These are phyloP conservation scores for Tylopilus sp. DNA, from an alignment of 768 basidiomycete species.

Conservation along the genomic window DNA sequence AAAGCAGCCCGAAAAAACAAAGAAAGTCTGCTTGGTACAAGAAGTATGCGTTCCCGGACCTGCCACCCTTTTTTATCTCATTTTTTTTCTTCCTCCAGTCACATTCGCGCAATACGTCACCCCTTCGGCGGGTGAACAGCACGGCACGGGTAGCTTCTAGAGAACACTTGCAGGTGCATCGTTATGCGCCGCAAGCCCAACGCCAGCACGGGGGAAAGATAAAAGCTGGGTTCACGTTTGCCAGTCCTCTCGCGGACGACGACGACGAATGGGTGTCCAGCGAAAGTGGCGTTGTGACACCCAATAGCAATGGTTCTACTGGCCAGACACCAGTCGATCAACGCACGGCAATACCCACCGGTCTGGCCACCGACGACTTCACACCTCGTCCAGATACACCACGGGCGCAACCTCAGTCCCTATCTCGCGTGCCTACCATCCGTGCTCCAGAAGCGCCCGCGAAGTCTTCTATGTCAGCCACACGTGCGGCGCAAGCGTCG, in stretches of 20 bases:
- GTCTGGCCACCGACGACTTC: slow-evolving; percentile 15
- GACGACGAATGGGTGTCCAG: slow-evolving; percentile 79
- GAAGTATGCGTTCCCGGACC: slow-evolving; percentile 39
- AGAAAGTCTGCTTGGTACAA: slow-evolving; percentile 42
- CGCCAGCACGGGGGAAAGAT: slow-evolving; percentile 33
- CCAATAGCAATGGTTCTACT: slow-evolving; percentile 47
- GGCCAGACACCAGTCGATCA: slow-evolving; percentile 32
- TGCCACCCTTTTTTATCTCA: slow-evolving; percentile 14
- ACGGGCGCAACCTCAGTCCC: slow-evolving; percentile 30
- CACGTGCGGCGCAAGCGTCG: slow-evolving; percentile 17
- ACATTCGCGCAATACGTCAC: slow-evolving; percentile 25
- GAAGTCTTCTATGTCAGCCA: slow-evolving; percentile 10
- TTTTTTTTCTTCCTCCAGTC: slow-evolving; percentile 5
- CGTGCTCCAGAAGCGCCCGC: slow-evolving; percentile 27
- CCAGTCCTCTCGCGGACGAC: slow-evolving; percentile 45
- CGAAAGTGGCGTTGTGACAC: slow-evolving; percentile 72
- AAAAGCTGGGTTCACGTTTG: slow-evolving; percentile 58
- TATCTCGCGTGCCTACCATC: slow-evolving; percentile 33
- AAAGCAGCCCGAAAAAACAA: slow-evolving; percentile 49
- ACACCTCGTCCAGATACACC: slow-evolving; percentile 28
- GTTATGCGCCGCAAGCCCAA: slow-evolving; percentile 26
- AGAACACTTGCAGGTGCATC: slow-evolving; percentile 35
- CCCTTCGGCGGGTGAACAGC: slow-evolving; percentile 27
- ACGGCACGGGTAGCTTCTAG: slow-evolving; percentile 27
- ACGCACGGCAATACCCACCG: slow-evolving; percentile 13